phyloP scores from a whole-genome alignment of 2,329 filamentous ascomycete genomes.

The Hypoxylon sp. region DNA sequence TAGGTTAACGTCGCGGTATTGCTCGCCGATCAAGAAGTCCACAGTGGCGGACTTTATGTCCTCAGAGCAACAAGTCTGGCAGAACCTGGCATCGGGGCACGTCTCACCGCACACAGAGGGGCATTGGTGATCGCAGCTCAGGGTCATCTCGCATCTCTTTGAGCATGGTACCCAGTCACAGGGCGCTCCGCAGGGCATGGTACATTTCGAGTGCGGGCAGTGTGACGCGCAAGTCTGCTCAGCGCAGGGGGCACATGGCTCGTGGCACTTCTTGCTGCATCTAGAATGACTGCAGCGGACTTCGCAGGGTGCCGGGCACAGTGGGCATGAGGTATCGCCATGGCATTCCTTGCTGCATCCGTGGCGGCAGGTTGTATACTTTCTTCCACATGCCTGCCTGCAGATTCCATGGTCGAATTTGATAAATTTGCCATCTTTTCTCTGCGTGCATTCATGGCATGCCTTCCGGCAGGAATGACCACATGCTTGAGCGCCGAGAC shows the following conservation, averaged over 20 bases:
- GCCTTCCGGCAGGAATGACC: conserved; percentile 63
- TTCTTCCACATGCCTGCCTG: conserved; percentile 57
- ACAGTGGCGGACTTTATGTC: conserved; percentile 58
- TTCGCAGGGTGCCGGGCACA: conserved; percentile 61
- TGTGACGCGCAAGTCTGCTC: conserved; percentile 61
- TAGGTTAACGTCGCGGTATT: conserved; percentile 66
- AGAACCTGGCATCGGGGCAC: conserved; percentile 63
- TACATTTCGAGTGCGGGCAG: conserved; percentile 62
- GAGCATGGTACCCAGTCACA: conserved; percentile 74
- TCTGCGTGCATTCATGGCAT: conserved; percentile 60
- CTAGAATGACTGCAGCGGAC: conserved; percentile 64
- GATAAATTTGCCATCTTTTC: conserved; percentile 43
- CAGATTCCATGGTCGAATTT: conserved; percentile 58
- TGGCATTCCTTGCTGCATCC: conserved; percentile 63
- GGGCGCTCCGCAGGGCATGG: conserved; percentile 67
- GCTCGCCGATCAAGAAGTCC: conserved; percentile 63
- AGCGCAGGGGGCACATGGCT: conserved; percentile 70
- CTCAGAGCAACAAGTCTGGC: conserved; percentile 62
- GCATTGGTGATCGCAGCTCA: conserved; percentile 70
- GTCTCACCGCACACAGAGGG: conserved; percentile 68
- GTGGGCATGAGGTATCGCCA: conserved; percentile 53
- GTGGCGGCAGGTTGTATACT: conserved; percentile 65
- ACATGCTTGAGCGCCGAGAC: conserved; percentile 58
- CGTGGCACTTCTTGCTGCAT: conserved; percentile 63
- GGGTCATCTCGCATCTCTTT: conserved; percentile 60